Percentiles rank a stretch among this genome's conserved stretches.
Conservation (phyloP, 2,329 filamentous ascomycete genomes). For the Diaporthe citriasiana region DNA sequence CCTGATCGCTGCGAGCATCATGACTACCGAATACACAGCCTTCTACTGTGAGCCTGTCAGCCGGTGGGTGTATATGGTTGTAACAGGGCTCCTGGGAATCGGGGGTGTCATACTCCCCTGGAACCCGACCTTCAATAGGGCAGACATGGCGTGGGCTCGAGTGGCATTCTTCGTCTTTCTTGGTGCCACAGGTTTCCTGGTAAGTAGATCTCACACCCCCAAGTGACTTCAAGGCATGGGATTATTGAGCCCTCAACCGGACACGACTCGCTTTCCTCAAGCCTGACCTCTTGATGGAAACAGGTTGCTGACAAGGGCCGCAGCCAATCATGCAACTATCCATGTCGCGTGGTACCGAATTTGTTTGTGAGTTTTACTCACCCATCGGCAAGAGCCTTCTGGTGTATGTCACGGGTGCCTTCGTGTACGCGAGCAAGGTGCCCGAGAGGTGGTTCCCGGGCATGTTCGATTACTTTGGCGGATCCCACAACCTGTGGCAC, state of each 20-base stretch:
- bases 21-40: conserved; percentile 98
- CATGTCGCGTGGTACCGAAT: conserved; percentile 80
- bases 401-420: conserved; percentile 88
- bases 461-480: conserved; percentile 94
- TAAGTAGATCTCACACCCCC: not conserved
- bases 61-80: conserved; percentile 86
- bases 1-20: conserved; percentile 94
- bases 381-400: conserved; percentile 86
- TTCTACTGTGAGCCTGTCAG: conserved; percentile 97
- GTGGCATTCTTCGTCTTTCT: conserved; percentile 93
- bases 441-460: conserved; percentile 95
- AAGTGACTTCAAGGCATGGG: not conserved
- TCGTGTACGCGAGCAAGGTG: conserved; percentile 91
- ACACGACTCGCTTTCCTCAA: too few species aligned
- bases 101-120: conserved; percentile 93
- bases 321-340: conserved; percentile 86
- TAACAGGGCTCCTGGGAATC: conserved; percentile 85
- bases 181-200: conserved; percentile 86
- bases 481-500: conserved; percentile 98
- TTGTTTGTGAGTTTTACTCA: conserved; percentile 91
- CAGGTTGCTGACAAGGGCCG: not conserved
- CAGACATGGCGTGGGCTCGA: conserved; percentile 92
- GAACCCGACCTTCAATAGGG: conserved; percentile 94
- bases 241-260: not conserved
- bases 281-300: not conserved